Evolutionary conservation across 2,329 filamentous ascomycete genomes (phyloP), one percentile per base, ranked within the genome.

Genomic region (Fusarium gaditjirri): DNA sequence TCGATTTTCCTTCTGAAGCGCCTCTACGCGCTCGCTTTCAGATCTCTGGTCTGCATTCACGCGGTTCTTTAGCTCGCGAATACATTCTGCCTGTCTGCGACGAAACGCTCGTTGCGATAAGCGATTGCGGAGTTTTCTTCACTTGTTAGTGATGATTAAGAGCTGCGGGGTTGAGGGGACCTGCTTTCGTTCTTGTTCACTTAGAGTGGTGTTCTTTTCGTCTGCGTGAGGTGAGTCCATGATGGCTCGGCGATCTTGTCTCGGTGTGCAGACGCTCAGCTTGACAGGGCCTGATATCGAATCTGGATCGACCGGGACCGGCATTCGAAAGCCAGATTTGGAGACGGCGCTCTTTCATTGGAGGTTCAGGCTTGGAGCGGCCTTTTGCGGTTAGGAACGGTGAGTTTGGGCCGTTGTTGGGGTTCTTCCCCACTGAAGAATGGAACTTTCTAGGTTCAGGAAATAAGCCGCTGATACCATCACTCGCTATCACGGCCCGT

Each of bases 101-200:
- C 78, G 78, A 52, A 80, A 80, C 0, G 78, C 78, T n/a, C 76
- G 72, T 27, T 80, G 78, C 0, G 78, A 79, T 3, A 80, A 70
- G 17, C 78, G 78, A 46, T 80, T 80, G n/a, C 78, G 78, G 29
- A 78, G 66, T 58, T 78, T 79, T 25, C 25, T 25, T 25, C 25
- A 25, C 5, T 25, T 25, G 25, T 25, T 25, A 25, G 25, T 25
- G 25, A 25, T 25, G 25, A 25, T 25, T 25, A 25, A 25, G 25
- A 25, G 25, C 25, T 25, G 25, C 25, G 25, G 25, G 61, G 61
- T 21, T 12, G 1, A 9, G 13, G 16, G 8, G n/a, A n/a, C 33
- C 3, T 7, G 61, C 70, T 74, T 65, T 56, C 65, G 42, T 31
- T 70, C 68, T 46, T 70, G 65, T 17, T 74, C 70, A 2, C 17